Evolutionary conservation across 352 stramenopile genomes (phyloP), one percentile per base, ranked within the genome.

Genomic region (Globisporangium orthogonon): DNA sequence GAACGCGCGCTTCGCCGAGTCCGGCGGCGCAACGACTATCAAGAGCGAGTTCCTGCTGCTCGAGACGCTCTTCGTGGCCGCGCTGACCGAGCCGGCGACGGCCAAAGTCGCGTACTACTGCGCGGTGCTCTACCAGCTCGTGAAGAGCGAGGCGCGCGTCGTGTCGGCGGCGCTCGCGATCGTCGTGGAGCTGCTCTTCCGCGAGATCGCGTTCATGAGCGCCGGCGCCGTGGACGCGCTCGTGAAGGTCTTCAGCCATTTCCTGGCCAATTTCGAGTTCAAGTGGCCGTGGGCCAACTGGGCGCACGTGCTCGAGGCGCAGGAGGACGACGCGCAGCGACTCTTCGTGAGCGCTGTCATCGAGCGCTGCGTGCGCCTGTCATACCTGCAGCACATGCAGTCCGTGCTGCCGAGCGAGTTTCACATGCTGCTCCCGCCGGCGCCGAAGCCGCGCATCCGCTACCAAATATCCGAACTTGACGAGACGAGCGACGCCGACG

Each of bases 181-280:
- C 30, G 70, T 93, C 17, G 73, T 95, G 7, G 85, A 95, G 57
- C 60, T 95, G 14, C 56, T 93, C n/a, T 95, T 93, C 62, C 83
- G 85, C 50, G 78, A 92, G 61, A 66, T 95, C 3, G 76, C 83
- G 9, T 71, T 73, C 23, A 92, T 95, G 83, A 78, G 69, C 40
- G 78, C 83, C 6, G 63, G 66, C 29, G 69, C 69, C 0, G 57
- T 78, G 6, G 73, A 88, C 40, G 71, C 75, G 3, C 90, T 95
- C n/a, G 83, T 91, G 40, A 68, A 83, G 49, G 56, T 92, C 29
- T 89, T 95, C 56, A 91, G 80, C 54, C 83, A 91, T 56, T 95
- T 95, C 54, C 44, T 95, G 39, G 90, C 83, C 2, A 95, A 95
- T 47, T 95, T 92, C 48, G 85, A 95, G 58, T 95, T 78, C 61